These are phyloP conservation scores for Pseudocercospora eumusae DNA, from an alignment of 2,329 filamentous ascomycete species.

Conservation along the genomic window DNA sequence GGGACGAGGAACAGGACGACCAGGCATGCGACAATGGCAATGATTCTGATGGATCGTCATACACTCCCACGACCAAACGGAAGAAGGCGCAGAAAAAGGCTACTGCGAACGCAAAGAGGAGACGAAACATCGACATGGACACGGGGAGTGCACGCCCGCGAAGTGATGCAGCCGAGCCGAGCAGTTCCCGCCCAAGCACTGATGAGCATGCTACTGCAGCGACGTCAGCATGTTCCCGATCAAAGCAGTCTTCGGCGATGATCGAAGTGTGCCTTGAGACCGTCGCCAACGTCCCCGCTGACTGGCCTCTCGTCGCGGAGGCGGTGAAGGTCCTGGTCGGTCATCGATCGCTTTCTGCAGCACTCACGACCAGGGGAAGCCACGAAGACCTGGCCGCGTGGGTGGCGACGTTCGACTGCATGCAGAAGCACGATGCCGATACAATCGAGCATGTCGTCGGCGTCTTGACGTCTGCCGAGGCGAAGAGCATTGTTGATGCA, in stretches of 20 bases:
- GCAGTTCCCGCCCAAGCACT: too few relatives aligned
- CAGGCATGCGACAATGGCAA: neutral
- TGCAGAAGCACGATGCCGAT: neutral
- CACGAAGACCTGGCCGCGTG: neutral
- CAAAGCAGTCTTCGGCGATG: neutral
- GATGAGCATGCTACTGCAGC: neutral
- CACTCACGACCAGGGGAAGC: neutral
- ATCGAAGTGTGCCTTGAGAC: neutral
- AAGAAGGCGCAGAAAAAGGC: neutral
- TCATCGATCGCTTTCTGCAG: neutral
- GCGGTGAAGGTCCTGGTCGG: neutral
- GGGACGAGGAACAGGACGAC: neutral
- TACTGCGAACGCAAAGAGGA: neutral
- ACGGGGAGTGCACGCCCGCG: neutral
- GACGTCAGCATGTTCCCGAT: neutral
- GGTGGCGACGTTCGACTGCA: neutral
- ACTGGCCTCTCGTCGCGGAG: neutral
- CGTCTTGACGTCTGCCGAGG: conserved; percentile 1
- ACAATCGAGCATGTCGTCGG: neutral
- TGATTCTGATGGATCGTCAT: neutral
- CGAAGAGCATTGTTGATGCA: neutral
- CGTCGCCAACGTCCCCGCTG: neutral
- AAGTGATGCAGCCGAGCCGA: neutral
- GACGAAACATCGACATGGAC: neutral
- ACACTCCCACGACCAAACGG: neutral